Evolutionary conservation across 1,284 basidiomycete genomes (phyloP).

Genomic region (Golubevia pallescens): DNA sequence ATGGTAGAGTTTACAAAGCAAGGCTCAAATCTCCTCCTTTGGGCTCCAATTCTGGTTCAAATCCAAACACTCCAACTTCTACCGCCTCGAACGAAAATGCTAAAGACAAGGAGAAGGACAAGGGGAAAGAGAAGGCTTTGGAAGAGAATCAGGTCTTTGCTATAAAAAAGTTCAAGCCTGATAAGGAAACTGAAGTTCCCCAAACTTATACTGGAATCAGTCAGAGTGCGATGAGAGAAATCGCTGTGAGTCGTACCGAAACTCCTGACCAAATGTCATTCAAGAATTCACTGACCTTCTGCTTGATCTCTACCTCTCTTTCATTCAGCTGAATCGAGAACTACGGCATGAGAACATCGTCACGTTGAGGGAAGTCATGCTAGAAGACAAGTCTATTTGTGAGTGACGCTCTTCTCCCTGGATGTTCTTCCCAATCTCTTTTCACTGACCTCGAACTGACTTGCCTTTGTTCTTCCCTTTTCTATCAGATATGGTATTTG

Average conservation of each 20-base stretch:
- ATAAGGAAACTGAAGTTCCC: slow-evolving; percentile 70
- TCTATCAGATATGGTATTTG: slow-evolving; percentile 81
- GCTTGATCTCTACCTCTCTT: no score
- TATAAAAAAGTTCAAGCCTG: slow-evolving; percentile 99
- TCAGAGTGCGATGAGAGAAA: slow-evolving; percentile 94
- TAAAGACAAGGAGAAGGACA: slow-evolving; percentile 1
- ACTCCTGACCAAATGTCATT: no score
- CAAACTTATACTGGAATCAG: slow-evolving; percentile 91
- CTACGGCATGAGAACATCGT: slow-evolving; percentile 92
- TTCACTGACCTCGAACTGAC: no score
- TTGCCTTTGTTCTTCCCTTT: neutral
- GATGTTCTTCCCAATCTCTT: no score
- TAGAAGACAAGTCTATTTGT: slow-evolving; percentile 85
- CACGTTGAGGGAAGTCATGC: slow-evolving; percentile 87
- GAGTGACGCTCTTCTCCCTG: neutral
- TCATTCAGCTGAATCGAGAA: slow-evolving; percentile 82
- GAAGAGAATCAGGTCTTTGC: slow-evolving; percentile 75
- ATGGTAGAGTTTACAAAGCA: slow-evolving; percentile 97
- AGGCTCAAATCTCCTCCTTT: slow-evolving; percentile 64
- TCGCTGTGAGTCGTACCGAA: slow-evolving; percentile 85
- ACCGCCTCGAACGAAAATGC: neutral
- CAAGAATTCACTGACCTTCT: no score
- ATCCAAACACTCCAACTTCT: neutral
- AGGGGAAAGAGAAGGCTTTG: slow-evolving; percentile 6
- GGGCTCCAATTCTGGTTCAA: neutral